A percentile compares a stretch with the other conserved stretches of the same genome.
phyloP scores from a whole-genome alignment of 768 basidiomycete species.

The Collybia nuda region DNA sequence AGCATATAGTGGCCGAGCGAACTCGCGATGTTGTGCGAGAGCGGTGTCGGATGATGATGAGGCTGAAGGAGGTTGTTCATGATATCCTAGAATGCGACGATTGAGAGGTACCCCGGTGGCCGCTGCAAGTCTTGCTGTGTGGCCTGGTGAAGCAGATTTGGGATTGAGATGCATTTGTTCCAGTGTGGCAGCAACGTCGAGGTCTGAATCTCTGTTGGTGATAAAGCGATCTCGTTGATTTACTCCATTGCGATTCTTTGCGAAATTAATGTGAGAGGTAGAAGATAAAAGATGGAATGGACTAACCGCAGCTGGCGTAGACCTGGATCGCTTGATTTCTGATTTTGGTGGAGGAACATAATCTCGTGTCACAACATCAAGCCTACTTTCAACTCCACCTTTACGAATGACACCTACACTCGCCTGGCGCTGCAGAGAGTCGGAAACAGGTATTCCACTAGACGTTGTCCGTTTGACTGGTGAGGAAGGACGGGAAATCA shows the following conservation, averaged over 20 bases:
- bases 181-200: conserved; percentile 62
- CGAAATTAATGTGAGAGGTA: neutral
- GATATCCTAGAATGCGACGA: conserved; percentile 84
- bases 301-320: conserved; percentile 63
- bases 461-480: conserved; percentile 63
- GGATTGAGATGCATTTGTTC: conserved; percentile 62
- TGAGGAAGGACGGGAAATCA: conserved; percentile 58
- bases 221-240: conserved; percentile 71
- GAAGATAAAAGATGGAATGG: neutral
- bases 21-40: conserved; percentile 75
- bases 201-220: conserved; percentile 51
- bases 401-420: conserved; percentile 69
- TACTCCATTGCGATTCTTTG: conserved; percentile 43
- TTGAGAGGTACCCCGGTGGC: conserved; percentile 77
- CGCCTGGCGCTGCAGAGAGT: conserved; percentile 61
- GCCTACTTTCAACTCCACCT: conserved; percentile 73
- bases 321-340: conserved; percentile 71
- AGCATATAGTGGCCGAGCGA: conserved; percentile 73
- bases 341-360: conserved; percentile 67
- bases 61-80: conserved; percentile 80
- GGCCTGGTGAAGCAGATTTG: conserved; percentile 64
- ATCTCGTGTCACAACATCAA: conserved; percentile 77
- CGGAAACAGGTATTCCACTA: conserved; percentile 46
- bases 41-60: conserved; percentile 68
- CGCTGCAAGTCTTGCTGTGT: conserved; percentile 74